These are phyloP conservation scores for Ophiobolus disseminans DNA, from an alignment of 2,329 filamentous ascomycete genomes.

Conservation along the genomic window DNA sequence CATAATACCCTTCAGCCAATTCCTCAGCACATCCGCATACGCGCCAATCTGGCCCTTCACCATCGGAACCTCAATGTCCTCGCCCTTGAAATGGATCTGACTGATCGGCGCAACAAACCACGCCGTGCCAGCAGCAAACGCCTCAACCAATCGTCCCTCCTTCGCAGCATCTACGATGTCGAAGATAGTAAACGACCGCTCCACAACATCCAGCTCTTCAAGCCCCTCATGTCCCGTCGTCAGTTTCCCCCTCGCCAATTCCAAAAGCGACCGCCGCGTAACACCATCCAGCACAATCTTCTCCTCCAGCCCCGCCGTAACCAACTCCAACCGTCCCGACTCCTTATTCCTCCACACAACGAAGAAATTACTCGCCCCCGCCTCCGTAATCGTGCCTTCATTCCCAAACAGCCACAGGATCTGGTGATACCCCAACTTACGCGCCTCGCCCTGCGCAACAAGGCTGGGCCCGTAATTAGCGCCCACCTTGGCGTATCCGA, in stretches of 20 bases:
- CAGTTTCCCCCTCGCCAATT: slow-evolving; percentile 72
- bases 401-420: slow-evolving; percentile 91
- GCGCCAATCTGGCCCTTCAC: slow-evolving; percentile 49
- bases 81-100: slow-evolving; percentile 54
- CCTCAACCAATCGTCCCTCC: slow-evolving; percentile 81
- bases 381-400: slow-evolving; percentile 83
- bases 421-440: slow-evolving; percentile 78
- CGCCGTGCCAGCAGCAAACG: slow-evolving; percentile 87
- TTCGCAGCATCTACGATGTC: slow-evolving; percentile 75
- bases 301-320: slow-evolving; percentile 84
- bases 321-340: slow-evolving; percentile 71
- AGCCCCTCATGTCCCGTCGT: slow-evolving; percentile 37
- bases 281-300: slow-evolving; percentile 87
- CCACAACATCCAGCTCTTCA: slow-evolving; percentile 71
- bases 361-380: slow-evolving; percentile 92
- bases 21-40: slow-evolving; percentile 54
- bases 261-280: slow-evolving; percentile 80
- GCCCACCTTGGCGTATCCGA: slow-evolving; percentile 89
- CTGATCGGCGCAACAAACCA: slow-evolving; percentile 58
- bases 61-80: slow-evolving; percentile 53
- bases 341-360: slow-evolving; percentile 75
- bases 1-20: slow-evolving; percentile 59
- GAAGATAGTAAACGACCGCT: slow-evolving; percentile 81
- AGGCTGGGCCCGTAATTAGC: slow-evolving; percentile 92
- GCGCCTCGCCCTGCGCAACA: slow-evolving; percentile 77